phyloP scores from a whole-genome alignment of 345 rosid species.

The Eucalyptus erythrocorys region DNA sequence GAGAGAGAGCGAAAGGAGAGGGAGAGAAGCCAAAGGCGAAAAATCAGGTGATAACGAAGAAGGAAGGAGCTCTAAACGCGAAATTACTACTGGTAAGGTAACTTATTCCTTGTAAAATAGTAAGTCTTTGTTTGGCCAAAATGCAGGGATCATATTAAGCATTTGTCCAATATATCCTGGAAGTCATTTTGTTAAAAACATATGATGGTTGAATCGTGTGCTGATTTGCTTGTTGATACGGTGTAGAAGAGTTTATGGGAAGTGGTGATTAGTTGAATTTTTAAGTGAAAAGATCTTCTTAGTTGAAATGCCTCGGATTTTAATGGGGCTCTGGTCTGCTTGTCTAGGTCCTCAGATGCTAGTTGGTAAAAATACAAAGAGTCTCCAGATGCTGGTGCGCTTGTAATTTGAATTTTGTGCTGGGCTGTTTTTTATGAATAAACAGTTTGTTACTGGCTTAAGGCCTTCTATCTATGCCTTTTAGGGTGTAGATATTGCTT shows the following conservation, averaged over 20 bases:
- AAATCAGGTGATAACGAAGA: background rate
- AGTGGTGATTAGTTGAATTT: background rate
- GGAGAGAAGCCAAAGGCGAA: background rate
- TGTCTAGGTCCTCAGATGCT: background rate
- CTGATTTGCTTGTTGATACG: background rate
- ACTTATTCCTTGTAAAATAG: background rate
- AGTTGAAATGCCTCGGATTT: background rate
- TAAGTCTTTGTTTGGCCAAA: background rate
- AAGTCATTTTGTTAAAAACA: background rate
- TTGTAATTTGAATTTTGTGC: background rate
- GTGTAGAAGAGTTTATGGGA: background rate
- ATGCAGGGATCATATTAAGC: background rate
- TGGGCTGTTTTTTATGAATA: background rate
- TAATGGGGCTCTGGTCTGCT: background rate
- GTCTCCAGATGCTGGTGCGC: background rate
- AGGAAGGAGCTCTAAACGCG: background rate
- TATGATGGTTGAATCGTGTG: background rate
- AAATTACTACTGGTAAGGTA: constrained; percentile 6
- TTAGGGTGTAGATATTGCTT: background rate
- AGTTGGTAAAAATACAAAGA: background rate
- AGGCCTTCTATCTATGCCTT: background rate
- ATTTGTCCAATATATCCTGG: background rate
- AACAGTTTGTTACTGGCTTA: background rate
- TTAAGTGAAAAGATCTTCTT: background rate
- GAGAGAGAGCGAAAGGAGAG: background rate